phyloP scores from a whole-genome alignment of 495 filamentous ascomycete species.

The Penicillium pulvis region DNA sequence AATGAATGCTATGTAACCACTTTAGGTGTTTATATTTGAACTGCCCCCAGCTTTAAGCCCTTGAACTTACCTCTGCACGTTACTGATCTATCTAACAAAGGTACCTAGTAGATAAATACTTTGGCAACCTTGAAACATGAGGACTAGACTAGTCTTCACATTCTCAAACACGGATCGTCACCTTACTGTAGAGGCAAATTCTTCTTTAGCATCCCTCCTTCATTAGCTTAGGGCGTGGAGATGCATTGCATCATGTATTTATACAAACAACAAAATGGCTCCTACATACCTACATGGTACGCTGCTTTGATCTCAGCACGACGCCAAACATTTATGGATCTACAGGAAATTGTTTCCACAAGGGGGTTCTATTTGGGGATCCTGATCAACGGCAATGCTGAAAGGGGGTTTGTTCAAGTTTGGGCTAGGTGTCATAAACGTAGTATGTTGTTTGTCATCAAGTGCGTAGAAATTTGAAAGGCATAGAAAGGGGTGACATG shows the following conservation, averaged over 20 bases:
- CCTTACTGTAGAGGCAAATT: constrained; percentile 4
- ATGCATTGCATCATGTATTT: no score
- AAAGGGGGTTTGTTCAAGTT: constrained; percentile 15
- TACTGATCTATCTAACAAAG: no score
- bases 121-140: not conserved
- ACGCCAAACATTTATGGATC: constrained; percentile 1
- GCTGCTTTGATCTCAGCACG: not conserved
- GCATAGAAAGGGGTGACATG: constrained; percentile 1
- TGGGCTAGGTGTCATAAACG: constrained; percentile 35
- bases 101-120: no score
- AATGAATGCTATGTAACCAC: not conserved
- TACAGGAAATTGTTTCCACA: constrained; percentile 2
- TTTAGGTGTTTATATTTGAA: not conserved
- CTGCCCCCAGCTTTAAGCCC: not conserved
- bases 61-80: no score
- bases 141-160: constrained; percentile 3
- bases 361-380: constrained; percentile 36
- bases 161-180: constrained; percentile 5
- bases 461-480: constrained; percentile 7
- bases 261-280: not conserved
- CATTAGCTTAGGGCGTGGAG: not conserved
- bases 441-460: constrained; percentile 35
- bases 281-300: constrained; percentile 8
- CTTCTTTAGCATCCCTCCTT: not conserved
- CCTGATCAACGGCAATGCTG: constrained; percentile 26